These are phyloP conservation scores for Suhomyces bokatorum DNA, from an alignment of 1,139 yeast genomes.

Conservation along the genomic window DNA sequence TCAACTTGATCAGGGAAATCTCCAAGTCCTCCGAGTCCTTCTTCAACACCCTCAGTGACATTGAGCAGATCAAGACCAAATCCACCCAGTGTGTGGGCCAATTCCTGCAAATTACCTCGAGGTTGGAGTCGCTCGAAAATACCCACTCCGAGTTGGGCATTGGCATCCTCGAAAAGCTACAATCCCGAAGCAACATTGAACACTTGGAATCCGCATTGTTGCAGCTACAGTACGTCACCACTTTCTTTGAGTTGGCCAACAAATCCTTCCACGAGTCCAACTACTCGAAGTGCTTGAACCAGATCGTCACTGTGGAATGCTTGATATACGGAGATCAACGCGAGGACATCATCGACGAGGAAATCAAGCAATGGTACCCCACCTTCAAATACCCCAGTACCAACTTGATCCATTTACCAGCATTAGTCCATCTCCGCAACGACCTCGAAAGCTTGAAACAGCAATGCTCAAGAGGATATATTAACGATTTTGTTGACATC, in stretches of 20 bases:
- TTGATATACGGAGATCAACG: constrained; percentile 54
- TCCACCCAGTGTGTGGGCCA: constrained; percentile 53
- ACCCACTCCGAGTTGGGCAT: constrained; percentile 56
- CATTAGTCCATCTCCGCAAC: constrained; percentile 56
- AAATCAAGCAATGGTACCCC: constrained; percentile 29
- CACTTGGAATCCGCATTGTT: constrained; percentile 61
- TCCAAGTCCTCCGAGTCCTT: constrained; percentile 83
- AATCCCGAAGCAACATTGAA: constrained; percentile 60
- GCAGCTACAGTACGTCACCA: constrained; percentile 58
- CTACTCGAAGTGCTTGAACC: constrained; percentile 45
- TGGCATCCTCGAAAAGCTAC: constrained; percentile 51
- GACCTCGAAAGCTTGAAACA: constrained; percentile 49
- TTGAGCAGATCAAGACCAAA: constrained; percentile 60
- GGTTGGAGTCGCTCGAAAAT: constrained; percentile 45
- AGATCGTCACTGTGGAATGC: constrained; percentile 56
- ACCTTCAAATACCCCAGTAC: constrained; percentile 52
- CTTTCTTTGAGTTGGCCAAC: constrained; percentile 55
- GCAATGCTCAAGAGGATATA: constrained; percentile 69
- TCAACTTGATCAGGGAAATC: constrained; percentile 77
- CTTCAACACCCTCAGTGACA: constrained; percentile 79
- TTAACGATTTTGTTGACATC: constrained; percentile 53
- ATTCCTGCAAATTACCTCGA: constrained; percentile 46
- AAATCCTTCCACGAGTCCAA: constrained; percentile 45
- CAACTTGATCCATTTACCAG: constrained; percentile 58
- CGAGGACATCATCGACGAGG: constrained; percentile 26